phyloP scores from a whole-genome alignment of 2,329 filamentous ascomycete species.

The Fusarium equiseti region DNA sequence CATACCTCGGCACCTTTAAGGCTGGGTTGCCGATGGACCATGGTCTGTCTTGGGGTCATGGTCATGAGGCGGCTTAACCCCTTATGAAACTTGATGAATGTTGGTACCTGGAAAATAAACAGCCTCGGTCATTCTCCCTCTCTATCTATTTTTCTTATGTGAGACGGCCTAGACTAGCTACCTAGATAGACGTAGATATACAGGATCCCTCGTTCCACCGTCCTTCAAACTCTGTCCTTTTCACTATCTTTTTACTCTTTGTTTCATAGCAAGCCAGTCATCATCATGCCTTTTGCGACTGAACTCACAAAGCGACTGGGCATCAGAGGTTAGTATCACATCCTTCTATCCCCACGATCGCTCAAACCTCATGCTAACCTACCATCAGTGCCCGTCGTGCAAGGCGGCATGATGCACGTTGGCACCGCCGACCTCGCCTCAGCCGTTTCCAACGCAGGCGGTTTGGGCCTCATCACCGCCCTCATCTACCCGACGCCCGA shows the following conservation, averaged over 20 bases:
- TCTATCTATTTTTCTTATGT: constrained; percentile 1
- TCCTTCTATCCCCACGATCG: too few species aligned
- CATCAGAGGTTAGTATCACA: constrained; percentile 60
- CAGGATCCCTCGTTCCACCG: neutral
- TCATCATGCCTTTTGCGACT: constrained; percentile 68
- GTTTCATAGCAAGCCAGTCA: neutral
- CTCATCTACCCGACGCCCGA: constrained; percentile 94
- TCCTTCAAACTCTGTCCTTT: neutral
- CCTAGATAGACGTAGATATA: constrained; percentile 1
- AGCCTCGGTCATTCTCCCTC: constrained; percentile 24
- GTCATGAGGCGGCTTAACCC: neutral
- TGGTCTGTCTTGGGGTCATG: neutral
- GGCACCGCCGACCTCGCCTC: constrained; percentile 83
- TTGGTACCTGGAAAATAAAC: neutral
- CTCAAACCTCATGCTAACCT: constrained; percentile 1
- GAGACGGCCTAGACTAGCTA: constrained; percentile 7
- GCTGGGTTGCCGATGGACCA: constrained; percentile 4
- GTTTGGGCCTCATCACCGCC: constrained; percentile 84
- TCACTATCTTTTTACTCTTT: neutral
- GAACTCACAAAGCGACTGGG: constrained; percentile 69
- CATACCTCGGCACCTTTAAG: constrained; percentile 40
- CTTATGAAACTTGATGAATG: neutral
- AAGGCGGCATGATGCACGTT: constrained; percentile 90
- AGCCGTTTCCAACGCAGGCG: constrained; percentile 84
- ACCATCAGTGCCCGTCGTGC: constrained; percentile 77